These are phyloP conservation scores for Marchantia polymorpha DNA, from an alignment of 225 moss, liverwort and hornwort genomes.

Conservation along the genomic window DNA sequence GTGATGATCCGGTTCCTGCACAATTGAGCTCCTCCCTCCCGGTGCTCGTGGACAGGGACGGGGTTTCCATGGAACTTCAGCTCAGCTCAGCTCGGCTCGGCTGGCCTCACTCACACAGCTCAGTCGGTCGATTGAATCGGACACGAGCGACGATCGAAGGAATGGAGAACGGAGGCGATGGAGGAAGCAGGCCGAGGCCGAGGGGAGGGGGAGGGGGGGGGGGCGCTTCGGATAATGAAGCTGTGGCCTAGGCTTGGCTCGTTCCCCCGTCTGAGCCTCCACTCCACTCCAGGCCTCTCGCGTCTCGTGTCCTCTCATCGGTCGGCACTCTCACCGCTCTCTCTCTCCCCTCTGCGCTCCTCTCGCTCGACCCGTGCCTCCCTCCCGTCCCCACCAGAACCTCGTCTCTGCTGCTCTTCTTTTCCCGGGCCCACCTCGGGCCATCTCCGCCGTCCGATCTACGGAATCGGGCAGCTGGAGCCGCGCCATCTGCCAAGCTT, in stretches of 20 bases:
- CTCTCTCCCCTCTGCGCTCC: background rate
- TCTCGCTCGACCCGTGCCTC: background rate
- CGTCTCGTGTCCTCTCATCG: background rate
- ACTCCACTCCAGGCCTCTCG: background rate
- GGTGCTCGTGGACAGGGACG: background rate
- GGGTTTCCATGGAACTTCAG: background rate
- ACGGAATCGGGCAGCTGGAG: too few species aligned
- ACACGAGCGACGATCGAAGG: background rate
- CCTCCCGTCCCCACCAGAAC: background rate
- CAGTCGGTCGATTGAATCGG: background rate
- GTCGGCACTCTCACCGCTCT: background rate
- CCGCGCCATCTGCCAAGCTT: too few species aligned
- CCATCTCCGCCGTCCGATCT: too few species aligned
- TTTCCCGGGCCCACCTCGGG: too few species aligned
- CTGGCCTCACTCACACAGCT: too few species aligned
- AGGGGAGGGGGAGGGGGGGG: background rate
- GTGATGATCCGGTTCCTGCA: background rate
- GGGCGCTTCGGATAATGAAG: conserved; percentile 12
- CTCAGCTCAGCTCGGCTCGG: background rate
- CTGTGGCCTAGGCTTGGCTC: conserved; percentile 17
- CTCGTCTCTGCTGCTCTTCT: background rate
- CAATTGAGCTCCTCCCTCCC: background rate
- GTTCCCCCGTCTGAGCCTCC: background rate
- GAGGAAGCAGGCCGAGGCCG: background rate
- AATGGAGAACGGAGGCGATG: background rate